phyloP scores from a whole-genome alignment of 495 filamentous ascomycete species.

The Sphaerosporella brunnea region DNA sequence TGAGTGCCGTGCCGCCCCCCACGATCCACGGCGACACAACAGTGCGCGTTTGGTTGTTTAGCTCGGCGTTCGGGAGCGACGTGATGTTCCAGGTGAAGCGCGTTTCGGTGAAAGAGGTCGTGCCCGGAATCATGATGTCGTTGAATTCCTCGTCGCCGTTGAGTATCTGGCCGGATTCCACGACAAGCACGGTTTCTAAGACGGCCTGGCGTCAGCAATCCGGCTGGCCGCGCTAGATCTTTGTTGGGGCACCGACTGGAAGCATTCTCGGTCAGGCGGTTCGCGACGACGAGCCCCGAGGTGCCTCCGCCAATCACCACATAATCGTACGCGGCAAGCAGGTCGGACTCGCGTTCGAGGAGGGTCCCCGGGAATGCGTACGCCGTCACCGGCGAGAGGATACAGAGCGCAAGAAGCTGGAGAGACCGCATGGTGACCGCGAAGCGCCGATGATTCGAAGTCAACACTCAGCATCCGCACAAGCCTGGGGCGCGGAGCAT shows the following conservation, averaged over 20 bases:
- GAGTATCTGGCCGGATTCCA: conserved; percentile 37
- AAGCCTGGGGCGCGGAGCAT: too few species aligned
- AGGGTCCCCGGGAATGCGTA: not conserved
- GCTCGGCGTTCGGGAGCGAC: conserved; percentile 11
- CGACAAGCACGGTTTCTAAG: conserved; percentile 21
- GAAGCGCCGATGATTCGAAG: too few species aligned
- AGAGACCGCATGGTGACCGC: too few species aligned
- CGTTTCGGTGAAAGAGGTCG: conserved; percentile 14
- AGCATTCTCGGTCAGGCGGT: conserved; percentile 29
- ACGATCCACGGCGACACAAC: conserved; percentile 11
- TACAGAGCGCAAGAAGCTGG: too few species aligned
- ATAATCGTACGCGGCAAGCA: conserved; percentile 31
- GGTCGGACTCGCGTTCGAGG: conserved; percentile 4
- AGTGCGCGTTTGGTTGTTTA: conserved; percentile 21
- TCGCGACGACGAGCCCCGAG: conserved; percentile 32
- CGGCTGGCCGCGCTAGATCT: too few species aligned
- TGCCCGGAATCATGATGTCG: conserved; percentile 12
- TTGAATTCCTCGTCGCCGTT: conserved; percentile 33
- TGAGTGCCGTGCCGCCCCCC: conserved; percentile 33
- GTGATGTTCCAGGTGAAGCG: conserved; percentile 25
- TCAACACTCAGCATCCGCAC: too few species aligned
- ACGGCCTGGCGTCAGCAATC: not conserved
- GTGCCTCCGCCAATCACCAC: conserved; percentile 37
- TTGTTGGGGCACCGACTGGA: too few species aligned
- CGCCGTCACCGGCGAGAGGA: too few species aligned